Evolutionary conservation across 257 asterid genomes (phyloP).

Genomic region (Nicotiana tabacum): DNA sequence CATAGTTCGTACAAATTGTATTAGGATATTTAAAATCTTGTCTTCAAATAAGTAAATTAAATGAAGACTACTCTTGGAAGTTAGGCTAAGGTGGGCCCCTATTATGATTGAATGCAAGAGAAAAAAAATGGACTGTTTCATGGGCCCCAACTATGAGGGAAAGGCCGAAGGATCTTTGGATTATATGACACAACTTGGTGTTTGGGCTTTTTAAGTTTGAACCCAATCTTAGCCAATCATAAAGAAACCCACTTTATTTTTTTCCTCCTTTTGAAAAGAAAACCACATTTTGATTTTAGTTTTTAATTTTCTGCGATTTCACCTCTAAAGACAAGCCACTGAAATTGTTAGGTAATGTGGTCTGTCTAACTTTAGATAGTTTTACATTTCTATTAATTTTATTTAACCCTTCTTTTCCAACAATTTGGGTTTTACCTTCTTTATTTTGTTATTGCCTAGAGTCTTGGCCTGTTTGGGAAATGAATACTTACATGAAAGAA

Average conservation of each 20-base stretch:
- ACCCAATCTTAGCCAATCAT: background rate
- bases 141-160: background rate
- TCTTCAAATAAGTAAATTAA: background rate
- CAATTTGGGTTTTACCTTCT: background rate
- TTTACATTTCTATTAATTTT: background rate
- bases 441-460: background rate
- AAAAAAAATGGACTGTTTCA: background rate
- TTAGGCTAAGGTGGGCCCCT: background rate
- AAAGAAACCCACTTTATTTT: background rate
- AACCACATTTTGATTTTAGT: background rate
- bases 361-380: background rate
- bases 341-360: background rate
- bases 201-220: conserved; percentile 23
- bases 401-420: background rate
- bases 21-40: background rate
- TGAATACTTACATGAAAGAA: too few relatives aligned
- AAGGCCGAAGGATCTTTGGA: background rate
- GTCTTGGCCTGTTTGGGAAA: too few relatives aligned
- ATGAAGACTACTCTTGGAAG: background rate
- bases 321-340: background rate
- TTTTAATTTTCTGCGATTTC: background rate
- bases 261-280: background rate
- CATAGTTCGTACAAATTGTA: background rate
- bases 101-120: background rate
- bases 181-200: conserved; percentile 12